Percentiles rank a stretch among this genome's conserved stretches.
Evolutionary conservation across 805 yeast genomes (phyloP).

Genomic region (Saccharomycopsis amapae): DNA sequence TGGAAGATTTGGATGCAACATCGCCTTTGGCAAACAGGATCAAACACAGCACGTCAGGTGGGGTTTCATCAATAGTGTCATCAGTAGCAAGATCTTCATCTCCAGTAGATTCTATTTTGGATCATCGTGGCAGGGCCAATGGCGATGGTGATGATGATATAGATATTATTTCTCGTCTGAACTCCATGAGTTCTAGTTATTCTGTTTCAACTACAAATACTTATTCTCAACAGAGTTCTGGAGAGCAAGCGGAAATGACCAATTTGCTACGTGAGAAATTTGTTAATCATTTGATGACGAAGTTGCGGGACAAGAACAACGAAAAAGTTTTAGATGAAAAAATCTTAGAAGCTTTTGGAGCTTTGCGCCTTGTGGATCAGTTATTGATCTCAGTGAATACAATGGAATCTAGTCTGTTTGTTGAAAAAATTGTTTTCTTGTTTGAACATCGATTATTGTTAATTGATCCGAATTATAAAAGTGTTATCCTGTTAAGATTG

Average conservation of each 20-base stretch:
- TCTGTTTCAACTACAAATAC: conserved; percentile 11
- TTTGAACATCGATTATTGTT: conserved; percentile 13
- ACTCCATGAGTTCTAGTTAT: conserved; percentile 11
- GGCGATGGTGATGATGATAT: too few relatives aligned
- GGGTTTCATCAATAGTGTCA: too few relatives aligned
- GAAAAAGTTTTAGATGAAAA: conserved; percentile 5
- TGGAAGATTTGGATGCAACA: background rate
- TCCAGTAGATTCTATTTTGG: too few relatives aligned
- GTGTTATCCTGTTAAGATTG: conserved; percentile 10
- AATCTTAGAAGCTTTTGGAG: conserved; percentile 13
- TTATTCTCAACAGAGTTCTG: conserved; percentile 3
- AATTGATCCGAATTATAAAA: conserved; percentile 8
- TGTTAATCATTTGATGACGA: conserved; percentile 5
- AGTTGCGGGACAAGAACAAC: conserved; percentile 2
- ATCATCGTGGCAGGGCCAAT: too few relatives aligned
- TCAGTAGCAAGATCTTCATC: too few relatives aligned
- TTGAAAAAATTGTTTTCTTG: conserved; percentile 10
- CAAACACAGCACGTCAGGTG: too few relatives aligned
- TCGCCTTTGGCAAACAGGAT: too few relatives aligned
- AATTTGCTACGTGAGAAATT: conserved; percentile 5
- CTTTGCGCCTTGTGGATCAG: conserved; percentile 18
- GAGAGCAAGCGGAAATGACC: background rate
- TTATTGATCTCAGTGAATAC: conserved; percentile 10
- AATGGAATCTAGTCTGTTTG: conserved; percentile 5
- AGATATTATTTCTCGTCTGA: conserved; percentile 10